phyloP scores from a whole-genome alignment of 345 rosid species.

The Gossypium mustelinum region DNA sequence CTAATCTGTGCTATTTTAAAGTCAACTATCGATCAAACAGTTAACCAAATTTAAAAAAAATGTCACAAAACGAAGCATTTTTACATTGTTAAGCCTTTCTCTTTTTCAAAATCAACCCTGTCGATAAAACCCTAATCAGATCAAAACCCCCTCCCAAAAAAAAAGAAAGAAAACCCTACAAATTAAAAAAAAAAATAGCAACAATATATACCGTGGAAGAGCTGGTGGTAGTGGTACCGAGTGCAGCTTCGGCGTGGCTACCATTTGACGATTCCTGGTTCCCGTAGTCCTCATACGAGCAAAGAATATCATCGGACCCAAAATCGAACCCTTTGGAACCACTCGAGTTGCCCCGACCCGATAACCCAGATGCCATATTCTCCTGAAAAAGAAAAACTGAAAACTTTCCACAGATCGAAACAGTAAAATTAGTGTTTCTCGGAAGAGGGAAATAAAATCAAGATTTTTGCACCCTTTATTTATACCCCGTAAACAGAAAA shows the following conservation, averaged over 20 bases:
- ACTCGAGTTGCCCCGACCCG: slow-evolving; percentile 60
- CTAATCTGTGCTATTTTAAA: neutral
- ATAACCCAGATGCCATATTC: slow-evolving; percentile 82
- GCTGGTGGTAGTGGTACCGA: slow-evolving; percentile 30
- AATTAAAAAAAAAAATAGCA: neutral
- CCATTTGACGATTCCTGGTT: slow-evolving; percentile 77
- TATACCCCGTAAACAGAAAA: neutral
- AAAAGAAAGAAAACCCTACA: neutral
- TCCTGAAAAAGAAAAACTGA: neutral
- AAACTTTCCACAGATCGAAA: neutral
- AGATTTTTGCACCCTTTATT: neutral
- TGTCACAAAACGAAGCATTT: neutral
- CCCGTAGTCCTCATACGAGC: slow-evolving; percentile 82
- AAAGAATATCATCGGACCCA: slow-evolving; percentile 91
- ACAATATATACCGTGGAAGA: slow-evolving; percentile 34
- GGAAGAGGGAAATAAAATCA: neutral
- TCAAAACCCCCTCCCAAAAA: neutral
- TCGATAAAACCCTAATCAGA: slow-evolving; percentile 13
- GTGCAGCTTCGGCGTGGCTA: slow-evolving; percentile 52
- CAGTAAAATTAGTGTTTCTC: too few relatives aligned
- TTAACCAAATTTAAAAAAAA: neutral
- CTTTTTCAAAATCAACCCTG: neutral
- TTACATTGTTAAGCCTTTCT: neutral
- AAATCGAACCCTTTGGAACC: slow-evolving; percentile 88
- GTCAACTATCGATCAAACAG: slow-evolving; percentile 4